A percentile compares a stretch with the other conserved stretches of the same genome.
phyloP scores from a whole-genome alignment of 2,329 filamentous ascomycete species.

The Bipolaris zeicola region DNA sequence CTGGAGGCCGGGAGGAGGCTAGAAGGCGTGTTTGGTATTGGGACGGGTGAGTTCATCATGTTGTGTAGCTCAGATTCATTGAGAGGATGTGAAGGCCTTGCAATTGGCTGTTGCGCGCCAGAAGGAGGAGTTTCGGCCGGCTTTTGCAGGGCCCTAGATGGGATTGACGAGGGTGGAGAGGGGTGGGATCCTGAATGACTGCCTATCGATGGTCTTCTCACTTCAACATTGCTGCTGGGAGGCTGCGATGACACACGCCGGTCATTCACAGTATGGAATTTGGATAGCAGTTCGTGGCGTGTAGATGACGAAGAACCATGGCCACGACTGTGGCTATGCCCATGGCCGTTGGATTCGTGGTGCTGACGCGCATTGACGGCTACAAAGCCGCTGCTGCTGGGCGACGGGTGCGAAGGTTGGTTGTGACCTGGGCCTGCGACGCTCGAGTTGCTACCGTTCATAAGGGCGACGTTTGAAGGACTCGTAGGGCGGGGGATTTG shows the following conservation, averaged over 20 bases:
- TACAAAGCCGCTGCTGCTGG: conserved; percentile 58
- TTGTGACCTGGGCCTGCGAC: conserved; percentile 17
- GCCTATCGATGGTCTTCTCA: conserved; percentile 37
- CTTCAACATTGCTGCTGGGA: conserved; percentile 29
- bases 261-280: conserved; percentile 66
- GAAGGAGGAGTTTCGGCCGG: conserved; percentile 25
- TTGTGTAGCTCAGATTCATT: conserved; percentile 49
- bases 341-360: conserved; percentile 36
- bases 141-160: conserved; percentile 39
- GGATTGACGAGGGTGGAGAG: conserved; percentile 27
- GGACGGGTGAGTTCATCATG: conserved; percentile 55
- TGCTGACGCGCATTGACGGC: conserved; percentile 62
- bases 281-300: conserved; percentile 65
- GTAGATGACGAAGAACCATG: conserved; percentile 62
- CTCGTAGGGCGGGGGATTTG: conserved; percentile 43
- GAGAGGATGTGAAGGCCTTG: conserved; percentile 32
- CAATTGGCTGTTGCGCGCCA: conserved; percentile 20
- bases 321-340: conserved; percentile 33
- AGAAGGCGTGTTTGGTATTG: conserved; percentile 61
- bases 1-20: conserved; percentile 57
- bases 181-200: conserved; percentile 34
- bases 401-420: conserved; percentile 44
- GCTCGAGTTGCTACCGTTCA: conserved; percentile 46
- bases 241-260: conserved; percentile 46
- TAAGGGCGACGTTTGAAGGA: conserved; percentile 50